These are phyloP conservation scores for Pelagophyceae sp. DNA, from an alignment of 352 stramenopile genomes.

Conservation along the genomic window DNA sequence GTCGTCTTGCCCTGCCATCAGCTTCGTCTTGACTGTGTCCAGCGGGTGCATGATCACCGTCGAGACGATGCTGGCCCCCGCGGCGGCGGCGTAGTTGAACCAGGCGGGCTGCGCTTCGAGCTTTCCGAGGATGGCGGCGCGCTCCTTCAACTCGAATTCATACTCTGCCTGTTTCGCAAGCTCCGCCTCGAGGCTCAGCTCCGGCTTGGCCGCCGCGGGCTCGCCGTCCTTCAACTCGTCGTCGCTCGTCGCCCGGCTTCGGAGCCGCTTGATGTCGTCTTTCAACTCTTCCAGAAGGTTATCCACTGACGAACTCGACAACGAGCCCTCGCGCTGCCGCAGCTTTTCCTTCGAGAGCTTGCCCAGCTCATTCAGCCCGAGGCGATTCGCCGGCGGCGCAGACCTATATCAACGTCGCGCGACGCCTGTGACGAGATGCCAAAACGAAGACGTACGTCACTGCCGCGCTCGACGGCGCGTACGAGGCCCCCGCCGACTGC, in stretches of 20 bases:
- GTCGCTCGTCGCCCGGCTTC: no score
- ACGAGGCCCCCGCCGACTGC: no score
- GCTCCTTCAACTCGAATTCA: conserved; percentile 24
- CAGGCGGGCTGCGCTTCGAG: conserved; percentile 35
- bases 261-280: conserved; percentile 1
- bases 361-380: conserved; percentile 19
- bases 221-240: not conserved
- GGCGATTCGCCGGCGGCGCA: not conserved
- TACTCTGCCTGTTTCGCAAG: conserved; percentile 22
- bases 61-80: conserved; percentile 26
- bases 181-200: not conserved
- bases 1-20: no score
- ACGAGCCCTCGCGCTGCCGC: conserved; percentile 19
- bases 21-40: conserved; percentile 39
- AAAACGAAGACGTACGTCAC: no score
- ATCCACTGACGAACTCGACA: not conserved
- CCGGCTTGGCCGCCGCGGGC: not conserved
- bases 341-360: conserved; percentile 17
- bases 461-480: no score
- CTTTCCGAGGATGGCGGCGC: conserved; percentile 22
- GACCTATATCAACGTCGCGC: no score
- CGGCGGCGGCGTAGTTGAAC: conserved; percentile 38
- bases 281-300: conserved; percentile 17
- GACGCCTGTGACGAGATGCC: no score
- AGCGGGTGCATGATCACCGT: conserved; percentile 40